phyloP scores from a whole-genome alignment of 1,284 basidiomycete species.

The Pholiota adiposa region DNA sequence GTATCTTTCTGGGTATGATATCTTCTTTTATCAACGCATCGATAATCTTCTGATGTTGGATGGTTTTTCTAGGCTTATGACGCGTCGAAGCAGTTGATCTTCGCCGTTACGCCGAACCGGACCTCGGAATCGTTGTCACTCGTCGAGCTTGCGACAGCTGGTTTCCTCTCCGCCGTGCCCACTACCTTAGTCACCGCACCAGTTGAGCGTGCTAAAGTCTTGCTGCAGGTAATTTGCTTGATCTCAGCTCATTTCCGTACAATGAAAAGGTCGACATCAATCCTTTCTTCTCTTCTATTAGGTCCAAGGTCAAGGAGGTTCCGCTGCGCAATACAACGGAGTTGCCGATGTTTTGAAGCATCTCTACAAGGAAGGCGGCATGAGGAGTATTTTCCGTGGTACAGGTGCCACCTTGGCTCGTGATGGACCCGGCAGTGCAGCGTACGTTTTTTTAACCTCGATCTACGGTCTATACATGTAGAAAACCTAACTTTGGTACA shows the following conservation, averaged over 20 bases:
- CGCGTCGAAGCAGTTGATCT: slow-evolving; percentile 89
- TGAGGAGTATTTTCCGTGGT: slow-evolving; percentile 93
- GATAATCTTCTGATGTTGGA: background rate
- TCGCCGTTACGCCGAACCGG: slow-evolving; percentile 72
- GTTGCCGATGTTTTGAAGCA: slow-evolving; percentile 91
- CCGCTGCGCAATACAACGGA: slow-evolving; percentile 83
- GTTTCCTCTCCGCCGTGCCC: slow-evolving; percentile 94
- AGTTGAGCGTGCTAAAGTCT: slow-evolving; percentile 96
- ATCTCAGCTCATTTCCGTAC: background rate
- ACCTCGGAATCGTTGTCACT: slow-evolving; percentile 69
- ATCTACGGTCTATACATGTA: background rate
- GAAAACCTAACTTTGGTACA: background rate
- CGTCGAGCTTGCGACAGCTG: slow-evolving; percentile 88
- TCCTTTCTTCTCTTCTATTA: slow-evolving; percentile 34
- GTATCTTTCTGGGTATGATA: slow-evolving; percentile 91
- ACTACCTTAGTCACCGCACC: slow-evolving; percentile 93
- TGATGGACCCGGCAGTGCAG: slow-evolving; percentile 96
- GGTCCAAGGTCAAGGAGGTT: slow-evolving; percentile 88
- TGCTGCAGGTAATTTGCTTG: slow-evolving; percentile 76
- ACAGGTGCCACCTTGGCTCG: slow-evolving; percentile 91
- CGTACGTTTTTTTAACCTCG: slow-evolving; percentile 57
- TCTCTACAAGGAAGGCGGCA: slow-evolving; percentile 93
- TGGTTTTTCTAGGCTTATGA: slow-evolving; percentile 79
- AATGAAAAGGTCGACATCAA: slow-evolving; percentile 4
- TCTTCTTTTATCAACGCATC: background rate